phyloP scores from a whole-genome alignment of 805 yeast genomes.

The Teunomyces pallodes region DNA sequence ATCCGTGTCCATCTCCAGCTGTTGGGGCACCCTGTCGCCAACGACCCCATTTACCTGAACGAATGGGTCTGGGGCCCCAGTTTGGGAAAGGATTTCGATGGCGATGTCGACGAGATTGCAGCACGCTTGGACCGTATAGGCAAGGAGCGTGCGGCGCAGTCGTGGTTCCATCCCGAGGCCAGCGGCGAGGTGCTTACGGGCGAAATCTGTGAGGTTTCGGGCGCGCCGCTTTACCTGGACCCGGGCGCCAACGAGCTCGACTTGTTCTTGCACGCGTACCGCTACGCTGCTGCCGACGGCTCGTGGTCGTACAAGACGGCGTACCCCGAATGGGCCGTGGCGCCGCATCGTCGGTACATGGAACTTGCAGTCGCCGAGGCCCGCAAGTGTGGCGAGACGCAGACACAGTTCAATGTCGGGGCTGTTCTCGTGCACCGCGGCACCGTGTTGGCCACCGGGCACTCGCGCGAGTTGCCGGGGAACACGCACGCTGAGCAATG shows the following conservation, averaged over 20 bases:
- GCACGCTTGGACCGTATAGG: constrained; percentile 62
- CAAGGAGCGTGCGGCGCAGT: constrained; percentile 61
- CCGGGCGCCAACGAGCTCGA: constrained; percentile 88
- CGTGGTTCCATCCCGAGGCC: constrained; percentile 60
- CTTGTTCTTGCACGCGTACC: constrained; percentile 87
- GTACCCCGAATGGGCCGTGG: constrained; percentile 80
- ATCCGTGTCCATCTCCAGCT: constrained; percentile 89
- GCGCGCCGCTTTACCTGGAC: constrained; percentile 70
- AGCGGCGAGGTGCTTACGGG: constrained; percentile 68
- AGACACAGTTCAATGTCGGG: constrained; percentile 92
- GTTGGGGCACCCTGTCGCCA: constrained; percentile 61
- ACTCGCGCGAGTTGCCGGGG: constrained; percentile 86
- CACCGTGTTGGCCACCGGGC: constrained; percentile 72
- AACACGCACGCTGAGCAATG: constrained; percentile 98
- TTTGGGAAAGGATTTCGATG: constrained; percentile 62
- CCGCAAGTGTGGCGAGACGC: constrained; percentile 72
- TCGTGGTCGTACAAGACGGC: constrained; percentile 75
- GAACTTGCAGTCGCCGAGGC: constrained; percentile 75
- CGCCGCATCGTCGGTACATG: constrained; percentile 62
- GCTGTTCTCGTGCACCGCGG: constrained; percentile 69
- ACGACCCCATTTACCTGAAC: constrained; percentile 78
- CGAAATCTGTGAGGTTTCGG: constrained; percentile 63
- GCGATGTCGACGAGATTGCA: constrained; percentile 43
- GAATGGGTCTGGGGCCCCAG: constrained; percentile 73
- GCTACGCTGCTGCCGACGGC: constrained; percentile 58